Evolutionary conservation across 345 rosid genomes (phyloP), one percentile per base, ranked within the genome.

Genomic region (Acer negundo): DNA sequence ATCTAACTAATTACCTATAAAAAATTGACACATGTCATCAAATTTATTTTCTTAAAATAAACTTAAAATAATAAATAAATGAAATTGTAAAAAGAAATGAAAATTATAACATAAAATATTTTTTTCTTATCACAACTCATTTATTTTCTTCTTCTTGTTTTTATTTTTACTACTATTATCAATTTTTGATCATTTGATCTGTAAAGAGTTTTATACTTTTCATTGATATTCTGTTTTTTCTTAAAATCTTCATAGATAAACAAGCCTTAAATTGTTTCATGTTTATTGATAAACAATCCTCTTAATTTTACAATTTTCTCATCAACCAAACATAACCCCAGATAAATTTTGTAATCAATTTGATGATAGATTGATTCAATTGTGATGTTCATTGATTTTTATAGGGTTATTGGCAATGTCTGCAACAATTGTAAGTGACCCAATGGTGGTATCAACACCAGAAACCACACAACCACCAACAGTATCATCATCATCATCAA

Each of bases 371-470:
- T 53, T 16, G 26, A 20, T 22, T 2, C 7, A 59, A 8, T 44
- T 26, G 17, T 17, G 10, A 40, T 62, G 23, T 2, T 46, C 35
- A 35, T 76, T 63, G 35, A 69, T 42, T 81, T 72, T 72, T 12
- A 26, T 75, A 76, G 80, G 82, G 77, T 73, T 47, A 84, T 69
- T 75, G 85, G 86, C 88, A 84, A 95, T 95, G 96, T 87, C 95
- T 20, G 88, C 98, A 24, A 90, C 91, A 40, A 72, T 90, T 44
- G 46, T 88, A 79, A 89, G 83, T 69, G 97, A 95, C 49, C 87
- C 94, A 44, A 72, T 90, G 86, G 82, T 86, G 80, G 81, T 89
- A 17, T 70, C 94, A 24, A 38, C 94, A 46, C 83, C 92, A 69
- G 92, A 86, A 76, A 55, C 55, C 16, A 10, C 68, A 20, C 63